These are phyloP conservation scores for Myriangium duriaei DNA, from an alignment of 2,329 filamentous ascomycete genomes.

Conservation along the genomic window DNA sequence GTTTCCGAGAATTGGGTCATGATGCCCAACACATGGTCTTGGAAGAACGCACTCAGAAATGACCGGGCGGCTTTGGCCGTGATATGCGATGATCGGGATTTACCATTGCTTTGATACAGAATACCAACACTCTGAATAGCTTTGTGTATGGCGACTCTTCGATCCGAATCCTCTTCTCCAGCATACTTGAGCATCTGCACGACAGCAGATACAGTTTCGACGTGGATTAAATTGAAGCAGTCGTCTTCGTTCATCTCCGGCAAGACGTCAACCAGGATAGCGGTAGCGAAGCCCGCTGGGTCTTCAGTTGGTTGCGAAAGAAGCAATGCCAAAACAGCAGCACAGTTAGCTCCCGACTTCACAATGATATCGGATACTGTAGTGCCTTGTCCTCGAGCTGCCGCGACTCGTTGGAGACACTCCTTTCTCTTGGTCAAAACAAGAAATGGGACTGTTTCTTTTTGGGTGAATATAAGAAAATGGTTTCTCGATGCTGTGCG, in stretches of 20 bases:
- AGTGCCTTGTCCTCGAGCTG: slow-evolving; percentile 44
- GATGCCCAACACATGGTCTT: slow-evolving; percentile 73
- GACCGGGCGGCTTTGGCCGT: slow-evolving; percentile 39
- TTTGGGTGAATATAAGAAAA: slow-evolving; percentile 64
- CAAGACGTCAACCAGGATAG: slow-evolving; percentile 55
- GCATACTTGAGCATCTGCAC: slow-evolving; percentile 73
- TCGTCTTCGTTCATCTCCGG: slow-evolving; percentile 53
- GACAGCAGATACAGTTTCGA: slow-evolving; percentile 62
- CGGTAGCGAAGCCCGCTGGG: slow-evolving; percentile 54
- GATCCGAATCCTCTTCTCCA: slow-evolving; percentile 45
- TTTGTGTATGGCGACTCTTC: slow-evolving; percentile 32
- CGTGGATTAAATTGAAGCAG: slow-evolving; percentile 56
- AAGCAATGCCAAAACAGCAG: slow-evolving; percentile 45
- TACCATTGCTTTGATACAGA: slow-evolving; percentile 34
- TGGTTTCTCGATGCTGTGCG: slow-evolving; percentile 58
- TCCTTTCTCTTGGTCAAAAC: slow-evolving; percentile 67
- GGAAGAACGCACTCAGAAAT: slow-evolving; percentile 60
- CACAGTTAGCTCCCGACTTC: slow-evolving; percentile 43
- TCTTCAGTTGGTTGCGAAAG: slow-evolving; percentile 51
- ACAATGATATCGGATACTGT: slow-evolving; percentile 49
- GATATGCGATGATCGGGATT: slow-evolving; percentile 31
- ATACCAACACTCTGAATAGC: slow-evolving; percentile 35
- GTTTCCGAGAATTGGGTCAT: slow-evolving; percentile 69
- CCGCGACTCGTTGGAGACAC: slow-evolving; percentile 67
- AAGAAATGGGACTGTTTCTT: slow-evolving; percentile 73